phyloP scores from a whole-genome alignment of 495 filamentous ascomycete species.

The Chlorociboria aeruginascens region DNA sequence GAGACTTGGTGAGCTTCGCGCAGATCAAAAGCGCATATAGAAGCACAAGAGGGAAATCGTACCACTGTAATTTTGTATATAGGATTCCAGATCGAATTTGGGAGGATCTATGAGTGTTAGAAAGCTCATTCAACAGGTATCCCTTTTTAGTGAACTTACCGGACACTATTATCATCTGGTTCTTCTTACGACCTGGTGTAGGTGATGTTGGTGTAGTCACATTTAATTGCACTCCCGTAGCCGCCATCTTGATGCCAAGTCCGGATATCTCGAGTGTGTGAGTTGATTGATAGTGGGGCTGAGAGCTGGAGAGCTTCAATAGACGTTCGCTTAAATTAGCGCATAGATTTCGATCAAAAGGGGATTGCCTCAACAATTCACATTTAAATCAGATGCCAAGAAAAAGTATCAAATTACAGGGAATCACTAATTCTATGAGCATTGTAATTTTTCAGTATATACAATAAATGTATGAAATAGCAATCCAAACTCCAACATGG shows the following conservation, averaged over 20 bases:
- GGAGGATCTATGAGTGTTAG: constrained; percentile 50
- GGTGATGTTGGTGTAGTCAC: constrained; percentile 6
- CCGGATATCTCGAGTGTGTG: background rate
- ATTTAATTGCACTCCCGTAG: background rate
- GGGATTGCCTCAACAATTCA: too few species aligned
- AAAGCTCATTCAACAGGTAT: background rate
- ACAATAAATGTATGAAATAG: background rate
- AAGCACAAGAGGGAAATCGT: constrained; percentile 6
- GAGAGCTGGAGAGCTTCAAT: background rate
- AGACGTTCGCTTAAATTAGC: background rate
- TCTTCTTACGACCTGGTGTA: constrained; percentile 14
- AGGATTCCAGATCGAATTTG: constrained; percentile 86
- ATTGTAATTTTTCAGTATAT: background rate
- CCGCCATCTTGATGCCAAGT: constrained; percentile 8
- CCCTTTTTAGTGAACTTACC: constrained; percentile 22
- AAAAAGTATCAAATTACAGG: too few species aligned
- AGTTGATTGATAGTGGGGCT: background rate
- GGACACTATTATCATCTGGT: constrained; percentile 26
- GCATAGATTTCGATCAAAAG: background rate
- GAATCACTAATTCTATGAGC: background rate
- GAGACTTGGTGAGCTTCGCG: background rate
- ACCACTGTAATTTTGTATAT: constrained; percentile 88
- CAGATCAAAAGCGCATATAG: background rate
- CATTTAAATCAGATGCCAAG: too few species aligned
- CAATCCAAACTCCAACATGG: background rate